Conservation (phyloP, 176 grass and related monocot species). For the Zizania latifolia region DNA sequence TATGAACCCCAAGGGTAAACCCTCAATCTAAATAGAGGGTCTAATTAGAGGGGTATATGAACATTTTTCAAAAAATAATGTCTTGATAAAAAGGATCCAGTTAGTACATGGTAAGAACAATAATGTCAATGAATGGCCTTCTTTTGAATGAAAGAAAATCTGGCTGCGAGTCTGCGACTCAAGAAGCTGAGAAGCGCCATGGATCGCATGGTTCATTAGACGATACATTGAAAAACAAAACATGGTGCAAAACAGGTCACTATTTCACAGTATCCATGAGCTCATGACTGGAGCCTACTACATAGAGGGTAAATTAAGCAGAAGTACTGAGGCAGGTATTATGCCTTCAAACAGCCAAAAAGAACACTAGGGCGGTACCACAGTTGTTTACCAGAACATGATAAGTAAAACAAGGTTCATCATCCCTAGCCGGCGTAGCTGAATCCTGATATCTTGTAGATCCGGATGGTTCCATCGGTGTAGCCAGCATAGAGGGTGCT, state of each 20-base stretch:
- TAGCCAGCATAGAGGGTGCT: constrained; percentile 83
- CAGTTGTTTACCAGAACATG: background rate
- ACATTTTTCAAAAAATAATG: too few species aligned
- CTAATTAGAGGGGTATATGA: too few species aligned
- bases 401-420: constrained; percentile 3
- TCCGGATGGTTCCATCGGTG: constrained; percentile 73
- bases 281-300: constrained; percentile 34
- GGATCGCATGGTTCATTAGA: background rate
- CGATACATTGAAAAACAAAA: constrained; percentile 19
- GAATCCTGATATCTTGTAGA: constrained; percentile 57
- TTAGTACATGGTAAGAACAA: too few species aligned
- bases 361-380: constrained; percentile 3
- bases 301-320: constrained; percentile 26
- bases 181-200: background rate
- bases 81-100: too few species aligned
- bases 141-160: too few species aligned
- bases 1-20: too few species aligned
- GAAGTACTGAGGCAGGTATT: constrained; percentile 29
- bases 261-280: constrained; percentile 30
- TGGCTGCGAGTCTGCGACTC: too few species aligned
- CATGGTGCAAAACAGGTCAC: background rate
- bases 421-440: constrained; percentile 54
- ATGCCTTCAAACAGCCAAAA: constrained; percentile 35
- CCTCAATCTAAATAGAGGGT: too few species aligned
- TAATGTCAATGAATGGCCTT: too few species aligned